Evolutionary conservation across 306 rosid species (phyloP), one percentile per base, ranked within the genome.

Genomic region (Inga oerstediana): DNA sequence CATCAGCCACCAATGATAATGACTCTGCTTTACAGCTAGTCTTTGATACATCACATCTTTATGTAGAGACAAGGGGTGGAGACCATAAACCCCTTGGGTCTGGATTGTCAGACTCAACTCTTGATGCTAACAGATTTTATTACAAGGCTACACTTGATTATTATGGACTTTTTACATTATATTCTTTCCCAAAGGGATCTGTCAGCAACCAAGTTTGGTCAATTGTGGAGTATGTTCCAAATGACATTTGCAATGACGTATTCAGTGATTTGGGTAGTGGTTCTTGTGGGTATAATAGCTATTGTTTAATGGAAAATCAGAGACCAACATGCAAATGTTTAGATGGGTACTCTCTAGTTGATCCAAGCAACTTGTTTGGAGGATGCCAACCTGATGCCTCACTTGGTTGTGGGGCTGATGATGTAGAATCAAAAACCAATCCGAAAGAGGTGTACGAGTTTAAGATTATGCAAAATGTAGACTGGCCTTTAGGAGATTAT

Each of bases 121-220:
- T 61, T 2, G n/a, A 72, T 70, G 16, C 85, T 10, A 75, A 52
- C 8, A 35, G 19, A 22, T 75, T 64, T 79, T 92, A 88, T 84
- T 88, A 89, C 43, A 84, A 91, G 84, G 97, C 90, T 9, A 80
- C 91, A 72, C 85, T 92, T 44, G 98, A 94, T 27, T 43, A 69
- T 72, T 79, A 84, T 79, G 98, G 97, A 56, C 86, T 91, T 84
- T 84, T 92, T 45, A 2, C 34, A 32, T 32, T 32, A 3, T 32
- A 32, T 32, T 32, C 34, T 3, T 19, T 54, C 22, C 61, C 61
- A 17, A 54, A 54, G 61, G 61, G 61, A 20, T 54, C 61, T 54
- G 61, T 19, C 20, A 8, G 11, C 19, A 76, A 62, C 1, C 10
- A 76, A 81, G 83, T 19, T 5, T 88, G 91, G 91, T 56, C 35